Base-by-base conservation (phyloP, 352 stramenopile genomes). In the Pythium coloratum region DNA sequence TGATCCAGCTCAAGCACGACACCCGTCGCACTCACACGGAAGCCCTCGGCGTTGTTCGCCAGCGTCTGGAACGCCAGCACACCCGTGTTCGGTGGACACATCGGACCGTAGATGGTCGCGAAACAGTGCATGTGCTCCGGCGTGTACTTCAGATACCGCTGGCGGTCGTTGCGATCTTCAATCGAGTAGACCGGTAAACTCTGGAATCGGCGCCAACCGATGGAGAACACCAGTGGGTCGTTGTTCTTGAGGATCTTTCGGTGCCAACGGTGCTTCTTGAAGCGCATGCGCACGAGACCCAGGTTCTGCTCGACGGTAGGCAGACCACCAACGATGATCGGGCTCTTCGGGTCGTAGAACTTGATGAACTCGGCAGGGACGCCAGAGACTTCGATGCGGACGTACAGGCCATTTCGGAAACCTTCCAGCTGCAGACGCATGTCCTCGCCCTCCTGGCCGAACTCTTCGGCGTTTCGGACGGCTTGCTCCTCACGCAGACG, bases 71-170 rank as follows among this genome's bases (percentile, higher is more conserved):
- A 99, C 0, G 97, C 96, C 38, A 99, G 61, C 57, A 99, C 88
- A 72, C 97, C 96, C 32, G 97, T 99, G 82, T 99, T 99, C 1
- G 97, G 97, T 50, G 97, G 94, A 10, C 91, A 91, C 67, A 98
- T 87, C 0, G 97, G 97, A 0, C 95, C 98, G 62, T 98, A 99
- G 68, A 99, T 99, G 9, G 95, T 99, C 32, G 94, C 95, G 60
- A 96, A 90, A 64, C 98, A 99, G 82, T 99, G 98, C 98, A 99
- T 99, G 86, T 99, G 97, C 77, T 99, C 97, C 0, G 98, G 98
- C n/a, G 98, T 99, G 80, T 95, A 99, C 82, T 99, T 99, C 59
- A 99, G 82, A 71, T 95, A 96, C 47, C 94, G 84, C 72, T 98
- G 92, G 2, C 97, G 89, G 49, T 98, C 96, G 75, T 99, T 99